Conservation (phyloP, 345 rosid species). For the Populus euphratica region DNA sequence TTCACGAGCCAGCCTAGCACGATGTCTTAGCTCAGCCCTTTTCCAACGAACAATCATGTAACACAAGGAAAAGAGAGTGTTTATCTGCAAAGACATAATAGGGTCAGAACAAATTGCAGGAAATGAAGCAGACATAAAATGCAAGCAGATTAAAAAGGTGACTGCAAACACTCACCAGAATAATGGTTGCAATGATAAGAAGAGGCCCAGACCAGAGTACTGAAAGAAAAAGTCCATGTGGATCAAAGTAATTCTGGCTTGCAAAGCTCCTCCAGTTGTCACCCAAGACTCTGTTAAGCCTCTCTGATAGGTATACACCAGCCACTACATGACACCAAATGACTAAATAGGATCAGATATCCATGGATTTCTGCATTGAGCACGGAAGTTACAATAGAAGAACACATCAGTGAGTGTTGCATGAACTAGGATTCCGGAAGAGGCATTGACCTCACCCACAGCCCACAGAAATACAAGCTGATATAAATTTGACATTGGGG, state of each 20-base stretch:
- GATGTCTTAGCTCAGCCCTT: constrained; percentile 91
- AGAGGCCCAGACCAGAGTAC: constrained; percentile 97
- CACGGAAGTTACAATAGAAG: background rate
- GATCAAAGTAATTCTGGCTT: constrained; percentile 85
- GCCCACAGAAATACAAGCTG: background rate
- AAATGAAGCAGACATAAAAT: background rate
- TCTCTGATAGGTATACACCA: constrained; percentile 91
- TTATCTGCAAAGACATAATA: constrained; percentile 50
- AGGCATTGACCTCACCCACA: background rate
- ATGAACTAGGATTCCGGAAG: background rate
- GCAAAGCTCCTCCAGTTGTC: constrained; percentile 83
- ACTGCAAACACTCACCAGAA: constrained; percentile 54
- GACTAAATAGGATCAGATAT: background rate
- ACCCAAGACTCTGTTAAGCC: constrained; percentile 52
- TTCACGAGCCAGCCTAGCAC: constrained; percentile 59
- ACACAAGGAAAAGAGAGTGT: constrained; percentile 77
- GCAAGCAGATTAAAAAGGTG: constrained; percentile 1
- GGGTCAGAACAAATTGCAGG: background rate
- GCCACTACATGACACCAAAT: constrained; percentile 50
- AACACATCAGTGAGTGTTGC: background rate
- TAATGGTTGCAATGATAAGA: constrained; percentile 63
- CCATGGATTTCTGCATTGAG: background rate
- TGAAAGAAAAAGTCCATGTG: constrained; percentile 73
- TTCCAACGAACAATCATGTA: constrained; percentile 84
- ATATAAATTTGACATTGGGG: background rate